These are phyloP conservation scores for Thozetella sp. DNA, from an alignment of 495 filamentous ascomycete genomes.

Conservation along the genomic window DNA sequence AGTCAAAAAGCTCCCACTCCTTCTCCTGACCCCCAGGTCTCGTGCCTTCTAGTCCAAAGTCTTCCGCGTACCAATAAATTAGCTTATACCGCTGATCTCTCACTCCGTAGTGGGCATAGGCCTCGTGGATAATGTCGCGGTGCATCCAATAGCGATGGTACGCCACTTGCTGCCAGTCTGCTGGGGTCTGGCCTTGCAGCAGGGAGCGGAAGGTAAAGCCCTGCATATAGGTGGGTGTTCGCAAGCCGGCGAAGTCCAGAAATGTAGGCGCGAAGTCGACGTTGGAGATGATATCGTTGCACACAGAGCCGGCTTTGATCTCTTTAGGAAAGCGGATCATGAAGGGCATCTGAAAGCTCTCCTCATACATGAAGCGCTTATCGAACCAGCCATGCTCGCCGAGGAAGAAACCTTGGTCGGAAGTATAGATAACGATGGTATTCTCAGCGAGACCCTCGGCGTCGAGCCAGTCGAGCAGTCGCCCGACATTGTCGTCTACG, in stretches of 20 bases:
- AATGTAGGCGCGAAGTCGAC: conserved; percentile 48
- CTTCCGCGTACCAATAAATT: conserved; percentile 49
- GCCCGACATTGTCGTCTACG: conserved; percentile 44
- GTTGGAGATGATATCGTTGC: conserved; percentile 43
- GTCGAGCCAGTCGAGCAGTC: conserved; percentile 39
- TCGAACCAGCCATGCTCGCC: conserved; percentile 52
- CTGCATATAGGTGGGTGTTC: conserved; percentile 43
- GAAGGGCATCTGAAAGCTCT: conserved; percentile 49
- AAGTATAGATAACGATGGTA: conserved; percentile 44
- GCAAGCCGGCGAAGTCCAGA: conserved; percentile 33
- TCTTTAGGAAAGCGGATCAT: conserved; percentile 36
- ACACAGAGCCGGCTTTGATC: conserved; percentile 29
- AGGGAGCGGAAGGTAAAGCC: conserved; percentile 32
- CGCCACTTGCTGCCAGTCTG: conserved; percentile 43
- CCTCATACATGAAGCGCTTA: conserved; percentile 50
- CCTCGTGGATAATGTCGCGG: conserved; percentile 38
- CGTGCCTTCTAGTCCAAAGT: conserved; percentile 35
- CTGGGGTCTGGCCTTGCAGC: conserved; percentile 24
- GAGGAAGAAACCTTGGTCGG: conserved; percentile 50
- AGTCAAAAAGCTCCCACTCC: conserved; percentile 47
- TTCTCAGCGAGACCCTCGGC: conserved; percentile 30
- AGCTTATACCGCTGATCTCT: conserved; percentile 44
- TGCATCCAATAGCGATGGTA: conserved; percentile 53
- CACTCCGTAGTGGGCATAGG: conserved; percentile 44
- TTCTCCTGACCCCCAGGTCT: conserved; percentile 32